Evolutionary conservation across 352 stramenopile genomes (phyloP), one percentile per base, ranked within the genome.

Genomic region (Phytophthora europaea): DNA sequence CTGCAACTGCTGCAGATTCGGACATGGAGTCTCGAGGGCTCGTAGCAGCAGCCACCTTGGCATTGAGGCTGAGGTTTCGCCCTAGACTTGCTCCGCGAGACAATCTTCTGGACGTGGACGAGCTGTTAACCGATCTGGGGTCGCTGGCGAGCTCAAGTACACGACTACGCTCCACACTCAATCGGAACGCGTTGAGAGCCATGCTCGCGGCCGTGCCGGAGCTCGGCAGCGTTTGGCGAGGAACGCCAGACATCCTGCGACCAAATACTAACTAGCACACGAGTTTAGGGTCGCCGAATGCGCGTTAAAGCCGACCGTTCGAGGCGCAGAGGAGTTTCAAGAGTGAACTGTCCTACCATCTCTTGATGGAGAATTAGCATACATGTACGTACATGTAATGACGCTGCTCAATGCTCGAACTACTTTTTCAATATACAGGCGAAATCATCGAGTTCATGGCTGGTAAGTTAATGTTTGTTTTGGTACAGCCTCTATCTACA

Each of bases 111-210:
- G 65, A 72, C 12, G 22, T 51, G 22, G 54, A 67, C 13, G 67
- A 59, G 43, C 61, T 51, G 5, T 61, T 67, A 13, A 55, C 22
- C 6, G 72, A 64, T 43, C 45, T 72, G 1, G 67, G 65, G 8
- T 74, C 68, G 36, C 48, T 70, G 33, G 47, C 67, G 2, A 68
- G 66, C 10, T 78, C 65, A n/a, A 60, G 70, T n/a, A 68, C 73
- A 48, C 80, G 80, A 48, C 60, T 76, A 28, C 75, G 62, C 47
- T 87, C 80, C 4, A 83, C 77, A 45, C 58, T 75, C 16, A 59
- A 50, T n/a, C 65, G 75, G 59, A 87, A 87, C 18, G 67, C 68
- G 38, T 70, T 73, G 60, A 87, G 59, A 22, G 78, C 80, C 65
- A 87, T 69, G 26, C 62, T 82, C 48, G 68, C 50, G n/a, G 75